Evolutionary conservation across 139 green algal species (phyloP), one percentile per base, ranked within the genome.

Genomic region (Parachlorella kessleri): DNA sequence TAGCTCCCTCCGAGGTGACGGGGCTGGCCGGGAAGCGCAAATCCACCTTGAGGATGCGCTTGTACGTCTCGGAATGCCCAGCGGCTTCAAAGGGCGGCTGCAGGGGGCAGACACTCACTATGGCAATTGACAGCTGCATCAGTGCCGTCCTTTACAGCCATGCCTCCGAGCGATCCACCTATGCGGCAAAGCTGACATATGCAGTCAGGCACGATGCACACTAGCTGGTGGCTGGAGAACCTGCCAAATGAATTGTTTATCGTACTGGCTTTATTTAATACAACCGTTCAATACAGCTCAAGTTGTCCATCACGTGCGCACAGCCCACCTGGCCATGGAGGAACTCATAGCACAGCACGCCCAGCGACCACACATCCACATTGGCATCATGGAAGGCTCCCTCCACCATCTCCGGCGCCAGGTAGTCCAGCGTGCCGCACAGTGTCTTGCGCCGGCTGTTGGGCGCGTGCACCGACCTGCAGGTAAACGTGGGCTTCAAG

Each of bases 351-450:
- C 87, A 91, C 37, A 99, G 91, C 79, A 99, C 94, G 38, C 97
- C 97, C 70, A 98, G 76, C 33, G 28, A 41, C 96, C 96, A 99
- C 66, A 98, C 88, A 86, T 99, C 97, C 66, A 99, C 91, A 21
- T 65, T n/a, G 66, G 84, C 24, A 75, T 89, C 87, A 70, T 94
- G 92, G 54, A 89, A 81, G 24, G 75, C 74, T 10, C 92, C 93
- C 80, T 96, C 91, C 39, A 98, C 90, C 97, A 99, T 99, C 86
- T 99, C 97, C 0, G 97, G 97, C 0, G 97, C 93, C 75, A 99
- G 90, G 85, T 99, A 99, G 90, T 99, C 97, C 65, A 99, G 90
- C 4, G 97, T 99, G 53, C 97, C 97, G 80, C 97, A 99, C 75
- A 99, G 88, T n/a, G 97, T 99, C 69, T 93, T 92, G 42, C 97